Percentiles rank a stretch among this genome's conserved stretches.
These are phyloP conservation scores for Calonectria henricotiae DNA, from an alignment of 2,329 filamentous ascomycete genomes.

Conservation along the genomic window DNA sequence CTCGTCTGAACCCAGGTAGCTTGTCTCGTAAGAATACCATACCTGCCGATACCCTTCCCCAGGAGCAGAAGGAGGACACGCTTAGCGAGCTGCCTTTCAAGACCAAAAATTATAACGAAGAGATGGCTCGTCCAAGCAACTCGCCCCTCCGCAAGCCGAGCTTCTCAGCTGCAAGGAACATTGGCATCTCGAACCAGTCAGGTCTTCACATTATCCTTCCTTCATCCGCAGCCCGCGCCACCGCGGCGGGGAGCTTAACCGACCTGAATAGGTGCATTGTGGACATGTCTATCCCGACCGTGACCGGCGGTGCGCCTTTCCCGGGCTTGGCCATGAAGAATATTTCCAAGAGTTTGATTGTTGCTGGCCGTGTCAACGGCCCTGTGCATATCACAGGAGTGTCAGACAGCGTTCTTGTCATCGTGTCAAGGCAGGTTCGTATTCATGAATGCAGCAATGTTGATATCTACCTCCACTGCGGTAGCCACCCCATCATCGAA, in stretches of 20 bases:
- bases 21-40: conserved; percentile 52
- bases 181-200: conserved; percentile 78
- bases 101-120: conserved; percentile 71
- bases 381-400: conserved; percentile 88
- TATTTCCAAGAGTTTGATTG: conserved; percentile 79
- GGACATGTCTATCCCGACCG: conserved; percentile 81
- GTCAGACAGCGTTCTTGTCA: conserved; percentile 81
- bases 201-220: conserved; percentile 86
- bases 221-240: conserved; percentile 78
- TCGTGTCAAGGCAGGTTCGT: conserved; percentile 88
- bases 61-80: conserved; percentile 54
- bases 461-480: conserved; percentile 86
- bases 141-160: conserved; percentile 71
- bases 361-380: conserved; percentile 85
- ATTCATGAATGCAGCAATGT: conserved; percentile 91
- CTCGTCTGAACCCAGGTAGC: conserved; percentile 60
- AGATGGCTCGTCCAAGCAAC: conserved; percentile 63
- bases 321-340: conserved; percentile 79
- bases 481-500: conserved; percentile 93
- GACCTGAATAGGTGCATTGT: conserved; percentile 81
- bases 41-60: conserved; percentile 28
- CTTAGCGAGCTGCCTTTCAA: conserved; percentile 61
- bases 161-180: conserved; percentile 74
- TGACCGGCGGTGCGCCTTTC: conserved; percentile 72
- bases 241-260: conserved; percentile 81